Base-by-base conservation (phyloP, 106 monocot genomes). In the Chionographis japonica region DNA sequence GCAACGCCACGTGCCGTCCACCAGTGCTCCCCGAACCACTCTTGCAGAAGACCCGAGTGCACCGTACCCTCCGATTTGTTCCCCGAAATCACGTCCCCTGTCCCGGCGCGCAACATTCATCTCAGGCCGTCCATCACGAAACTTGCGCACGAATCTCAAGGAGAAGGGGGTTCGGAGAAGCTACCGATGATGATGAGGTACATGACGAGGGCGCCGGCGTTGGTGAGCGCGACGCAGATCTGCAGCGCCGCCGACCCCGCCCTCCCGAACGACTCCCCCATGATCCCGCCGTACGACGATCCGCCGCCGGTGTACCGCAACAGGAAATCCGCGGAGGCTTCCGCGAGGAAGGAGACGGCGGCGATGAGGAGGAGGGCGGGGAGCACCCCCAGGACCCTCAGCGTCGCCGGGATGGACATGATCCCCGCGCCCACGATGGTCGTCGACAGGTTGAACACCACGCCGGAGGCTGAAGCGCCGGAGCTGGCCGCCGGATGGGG, bases 351-450 rank as follows among this genome's bases (percentile, higher is more conserved):
- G 16, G 88, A 88, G 41, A 86, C 91, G 40, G 70, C 60, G 15
- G 55, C 63, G 19, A 95, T 91, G n/a, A 95, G 58, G 4, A 54
- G 4, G 40, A 95, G 14, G 8, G 91, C 91, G 11, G 95, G 95
- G 4, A 56, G 37, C 18, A 88, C 81, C 0, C 91, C 91, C 4
- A 95, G 88, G 11, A 95, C 77, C 56, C 77, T 73, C 68, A 91
- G 52, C 36, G 88, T 88, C 8, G 95, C 91, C 12, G 95, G 91
- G 35, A 95, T 82, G 35, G 94, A 95, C 94, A 95, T 95, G 77
- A 95, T 95, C 11, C 94, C 94, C 19, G 85, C 90, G 17, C 94
- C 94, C 52, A 95, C 62, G 52, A 95, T 91, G 88, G 79, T 88
- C 4, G 91, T 91, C 8, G 94, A 86, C 14, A 95, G 78, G 77